A percentile compares a stretch with the other conserved stretches of the same genome.
These are phyloP conservation scores for Fusarium transvaalense DNA, from an alignment of 2,329 filamentous ascomycete species.

Conservation along the genomic window DNA sequence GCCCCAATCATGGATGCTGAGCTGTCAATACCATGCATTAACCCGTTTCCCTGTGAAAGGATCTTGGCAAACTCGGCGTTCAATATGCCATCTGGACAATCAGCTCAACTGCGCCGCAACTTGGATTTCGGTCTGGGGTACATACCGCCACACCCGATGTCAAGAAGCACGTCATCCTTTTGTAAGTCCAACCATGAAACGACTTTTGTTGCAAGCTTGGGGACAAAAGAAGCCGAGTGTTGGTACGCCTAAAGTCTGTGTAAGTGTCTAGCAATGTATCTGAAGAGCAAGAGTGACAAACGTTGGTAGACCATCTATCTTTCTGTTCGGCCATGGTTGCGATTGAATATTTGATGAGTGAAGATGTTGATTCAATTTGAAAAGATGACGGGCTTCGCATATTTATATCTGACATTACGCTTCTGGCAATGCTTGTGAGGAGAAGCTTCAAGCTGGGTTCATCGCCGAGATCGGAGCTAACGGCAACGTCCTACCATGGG, in stretches of 20 bases:
- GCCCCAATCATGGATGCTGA: slow-evolving; percentile 70
- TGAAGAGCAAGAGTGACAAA: slow-evolving; percentile 21
- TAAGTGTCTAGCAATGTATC: slow-evolving; percentile 30
- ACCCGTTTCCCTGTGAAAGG: slow-evolving; percentile 60
- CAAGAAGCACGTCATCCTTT: slow-evolving; percentile 69
- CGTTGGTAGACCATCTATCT: slow-evolving; percentile 49
- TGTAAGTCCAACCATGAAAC: slow-evolving; percentile 70
- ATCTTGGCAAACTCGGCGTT: slow-evolving; percentile 65
- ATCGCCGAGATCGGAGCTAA: slow-evolving; percentile 46
- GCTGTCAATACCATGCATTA: slow-evolving; percentile 69
- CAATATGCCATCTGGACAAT: slow-evolving; percentile 66
- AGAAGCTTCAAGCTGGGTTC: slow-evolving; percentile 23
- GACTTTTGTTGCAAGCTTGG: slow-evolving; percentile 70
- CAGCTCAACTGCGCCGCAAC: slow-evolving; percentile 5
- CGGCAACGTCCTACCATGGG: slow-evolving; percentile 8
- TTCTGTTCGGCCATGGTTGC: slow-evolving; percentile 44
- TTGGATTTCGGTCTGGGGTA: background rate
- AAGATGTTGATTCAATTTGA: background rate
- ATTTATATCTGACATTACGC: slow-evolving; percentile 33
- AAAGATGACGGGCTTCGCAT: background rate
- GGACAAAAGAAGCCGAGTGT: slow-evolving; percentile 72
- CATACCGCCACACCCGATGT: slow-evolving; percentile 73
- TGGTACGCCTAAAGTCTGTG: slow-evolving; percentile 65
- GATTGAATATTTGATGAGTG: background rate
- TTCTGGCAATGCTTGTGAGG: slow-evolving; percentile 23